phyloP scores from a whole-genome alignment of 805 yeast genomes.

The Saccharomycopsis fibuligera region DNA sequence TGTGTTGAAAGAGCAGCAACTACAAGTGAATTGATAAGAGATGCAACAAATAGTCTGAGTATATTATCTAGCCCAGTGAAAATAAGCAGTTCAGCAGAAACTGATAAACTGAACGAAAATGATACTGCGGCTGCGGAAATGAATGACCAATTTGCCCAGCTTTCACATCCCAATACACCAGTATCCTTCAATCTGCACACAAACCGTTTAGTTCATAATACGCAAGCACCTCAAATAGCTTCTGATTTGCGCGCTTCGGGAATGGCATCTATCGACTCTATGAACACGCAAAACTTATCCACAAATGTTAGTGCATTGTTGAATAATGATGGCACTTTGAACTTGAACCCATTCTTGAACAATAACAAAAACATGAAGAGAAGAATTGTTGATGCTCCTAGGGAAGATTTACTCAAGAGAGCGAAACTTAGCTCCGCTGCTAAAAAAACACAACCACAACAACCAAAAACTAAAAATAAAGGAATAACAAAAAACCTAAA shows the following conservation, averaged over 20 bases:
- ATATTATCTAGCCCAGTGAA: slow-evolving; percentile 6
- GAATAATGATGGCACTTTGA: background rate
- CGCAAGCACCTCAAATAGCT: too few relatives aligned
- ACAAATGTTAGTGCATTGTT: background rate
- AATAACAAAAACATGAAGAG: background rate
- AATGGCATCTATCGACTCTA: background rate
- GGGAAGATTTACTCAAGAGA: background rate
- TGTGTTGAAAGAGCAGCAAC: slow-evolving; percentile 8
- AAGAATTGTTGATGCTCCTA: background rate
- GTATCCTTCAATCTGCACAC: too few relatives aligned
- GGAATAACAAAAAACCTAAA: slow-evolving; percentile 4
- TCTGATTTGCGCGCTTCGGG: background rate
- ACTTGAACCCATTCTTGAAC: background rate
- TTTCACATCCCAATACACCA: too few relatives aligned
- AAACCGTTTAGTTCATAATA: background rate
- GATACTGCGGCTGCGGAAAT: background rate
- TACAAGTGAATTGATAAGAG: slow-evolving; percentile 1
- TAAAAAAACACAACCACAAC: background rate
- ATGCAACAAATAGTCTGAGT: background rate
- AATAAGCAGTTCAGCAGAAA: background rate
- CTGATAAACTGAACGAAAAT: too few relatives aligned
- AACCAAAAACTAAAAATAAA: background rate
- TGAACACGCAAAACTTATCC: background rate
- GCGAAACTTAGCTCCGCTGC: background rate
- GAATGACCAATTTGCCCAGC: too few relatives aligned